A percentile compares a stretch with the other conserved stretches of the same genome.
phyloP scores from a whole-genome alignment of 805 yeast genomes.

The Wickerhamiella kurtzmanii region DNA sequence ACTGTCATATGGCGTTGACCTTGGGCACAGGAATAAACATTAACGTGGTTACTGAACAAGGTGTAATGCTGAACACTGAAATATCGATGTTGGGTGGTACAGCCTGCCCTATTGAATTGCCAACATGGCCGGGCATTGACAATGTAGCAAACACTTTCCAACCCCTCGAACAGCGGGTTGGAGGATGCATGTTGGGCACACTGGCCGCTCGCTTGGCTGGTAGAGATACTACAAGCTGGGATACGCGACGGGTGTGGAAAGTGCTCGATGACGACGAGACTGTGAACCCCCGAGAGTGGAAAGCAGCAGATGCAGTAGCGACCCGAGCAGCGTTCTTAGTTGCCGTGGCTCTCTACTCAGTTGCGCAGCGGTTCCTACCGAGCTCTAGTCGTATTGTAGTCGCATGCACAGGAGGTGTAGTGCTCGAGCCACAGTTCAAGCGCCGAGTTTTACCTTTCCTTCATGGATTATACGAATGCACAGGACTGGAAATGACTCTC shows the following conservation, averaged over 20 bases:
- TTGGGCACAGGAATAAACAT: conserved; percentile 21
- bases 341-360: conserved; percentile 9
- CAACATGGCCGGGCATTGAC: conserved; percentile 6
- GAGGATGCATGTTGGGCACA: conserved; percentile 12
- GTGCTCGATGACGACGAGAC: conserved; percentile 2
- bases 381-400: conserved; percentile 3
- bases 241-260: conserved; percentile 9
- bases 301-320: conserved; percentile 9
- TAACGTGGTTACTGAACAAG: conserved; percentile 1
- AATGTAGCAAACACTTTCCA: conserved; percentile 9
- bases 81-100: conserved; percentile 15
- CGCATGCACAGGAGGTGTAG: conserved; percentile 19
- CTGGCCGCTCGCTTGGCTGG: conserved; percentile 5
- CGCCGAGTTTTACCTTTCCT: conserved; percentile 5
- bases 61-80: conserved; percentile 14
- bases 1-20: conserved; percentile 17
- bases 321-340: conserved; percentile 14
- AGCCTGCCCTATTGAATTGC: conserved; percentile 6
- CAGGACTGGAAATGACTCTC: conserved; percentile 8
- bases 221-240: not conserved
- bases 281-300: not conserved
- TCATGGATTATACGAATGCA: not conserved
- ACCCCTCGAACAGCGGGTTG: conserved; percentile 16
- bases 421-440: conserved; percentile 14
- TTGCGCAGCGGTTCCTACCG: conserved; percentile 7